A percentile compares a stretch with the other conserved stretches of the same genome.
Conservation (phyloP, 1,284 basidiomycete species). For the Ceraceosorus guamensis region DNA sequence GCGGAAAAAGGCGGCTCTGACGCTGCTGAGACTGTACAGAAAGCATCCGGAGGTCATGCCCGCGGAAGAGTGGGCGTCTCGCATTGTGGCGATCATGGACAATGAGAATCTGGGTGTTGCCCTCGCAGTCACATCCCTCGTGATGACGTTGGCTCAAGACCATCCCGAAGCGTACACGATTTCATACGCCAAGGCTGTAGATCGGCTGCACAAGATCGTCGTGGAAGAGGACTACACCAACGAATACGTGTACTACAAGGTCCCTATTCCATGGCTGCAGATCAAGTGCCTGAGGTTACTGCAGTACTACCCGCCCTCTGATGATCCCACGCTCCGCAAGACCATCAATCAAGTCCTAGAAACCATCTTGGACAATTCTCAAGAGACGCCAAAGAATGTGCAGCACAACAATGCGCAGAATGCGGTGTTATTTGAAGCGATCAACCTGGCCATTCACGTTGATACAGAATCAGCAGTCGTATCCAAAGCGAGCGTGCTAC, state of each 20-base stretch:
- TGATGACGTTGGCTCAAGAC: slow-evolving; percentile 92
- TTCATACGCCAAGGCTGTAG: slow-evolving; percentile 89
- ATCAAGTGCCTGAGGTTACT: slow-evolving; percentile 86
- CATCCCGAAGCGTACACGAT: slow-evolving; percentile 79
- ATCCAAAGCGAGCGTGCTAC: slow-evolving; percentile 76
- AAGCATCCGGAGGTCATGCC: slow-evolving; percentile 93
- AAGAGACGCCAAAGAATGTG: slow-evolving; percentile 84
- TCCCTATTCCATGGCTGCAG: slow-evolving; percentile 95
- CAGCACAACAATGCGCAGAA: slow-evolving; percentile 99
- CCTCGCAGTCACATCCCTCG: slow-evolving; percentile 81
- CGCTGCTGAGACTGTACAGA: slow-evolving; percentile 81
- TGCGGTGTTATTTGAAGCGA: slow-evolving; percentile 96
- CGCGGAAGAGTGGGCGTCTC: slow-evolving; percentile 86
- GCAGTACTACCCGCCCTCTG: slow-evolving; percentile 83
- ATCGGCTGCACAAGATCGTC: slow-evolving; percentile 75
- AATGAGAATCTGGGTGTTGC: slow-evolving; percentile 85
- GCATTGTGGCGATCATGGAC: slow-evolving; percentile 90
- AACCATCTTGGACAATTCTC: slow-evolving; percentile 86
- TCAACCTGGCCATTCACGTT: slow-evolving; percentile 90
- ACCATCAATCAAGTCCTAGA: slow-evolving; percentile 78
- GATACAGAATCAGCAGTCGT: slow-evolving; percentile 87
- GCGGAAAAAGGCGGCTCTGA: slow-evolving; percentile 96
- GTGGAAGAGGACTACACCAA: slow-evolving; percentile 80
- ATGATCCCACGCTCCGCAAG: slow-evolving; percentile 70
- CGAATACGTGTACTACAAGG: slow-evolving; percentile 92